Evolutionary conservation across 139 green algal genomes (phyloP).

Genomic region (Marvania coccoides): DNA sequence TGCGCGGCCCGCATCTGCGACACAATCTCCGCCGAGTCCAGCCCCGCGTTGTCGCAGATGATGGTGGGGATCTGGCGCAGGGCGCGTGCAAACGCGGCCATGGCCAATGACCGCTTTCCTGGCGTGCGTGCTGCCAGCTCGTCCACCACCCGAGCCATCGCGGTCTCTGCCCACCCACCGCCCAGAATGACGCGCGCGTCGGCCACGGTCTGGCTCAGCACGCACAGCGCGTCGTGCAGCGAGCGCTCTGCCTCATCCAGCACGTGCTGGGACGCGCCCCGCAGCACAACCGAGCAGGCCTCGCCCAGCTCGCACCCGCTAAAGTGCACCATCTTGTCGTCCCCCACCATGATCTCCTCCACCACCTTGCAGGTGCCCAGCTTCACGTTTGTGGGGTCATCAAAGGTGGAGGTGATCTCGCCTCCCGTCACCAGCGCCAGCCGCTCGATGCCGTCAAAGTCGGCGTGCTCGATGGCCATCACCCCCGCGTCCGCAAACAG

Average conservation of each 20-base stretch:
- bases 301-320: slow-evolving; percentile 82
- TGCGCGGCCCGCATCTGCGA: slow-evolving; percentile 75
- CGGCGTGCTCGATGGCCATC: slow-evolving; percentile 77
- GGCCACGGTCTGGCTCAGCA: slow-evolving; percentile 78
- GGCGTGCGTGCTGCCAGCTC: slow-evolving; percentile 76
- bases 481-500: slow-evolving; percentile 79
- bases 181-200: slow-evolving; percentile 87
- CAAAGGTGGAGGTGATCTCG: slow-evolving; percentile 97
- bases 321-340: slow-evolving; percentile 96
- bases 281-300: slow-evolving; percentile 96
- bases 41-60: slow-evolving; percentile 92
- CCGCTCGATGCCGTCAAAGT: slow-evolving; percentile 94
- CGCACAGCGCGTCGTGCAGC: slow-evolving; percentile 97
- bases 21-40: slow-evolving; percentile 83
- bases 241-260: slow-evolving; percentile 96
- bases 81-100: slow-evolving; percentile 85
- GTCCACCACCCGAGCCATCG: slow-evolving; percentile 77
- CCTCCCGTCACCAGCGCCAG: slow-evolving; percentile 93
- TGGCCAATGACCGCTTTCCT: slow-evolving; percentile 89
- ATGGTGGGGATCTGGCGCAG: slow-evolving; percentile 85
- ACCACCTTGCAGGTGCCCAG: slow-evolving; percentile 84
- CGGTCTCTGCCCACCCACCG: slow-evolving; percentile 89
- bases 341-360: slow-evolving; percentile 95
- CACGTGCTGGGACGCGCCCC: slow-evolving; percentile 86
- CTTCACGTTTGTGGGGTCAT: slow-evolving; percentile 69